Evolutionary conservation across 2,329 filamentous ascomycete species (phyloP).

Genomic region (Daldinia sp.): DNA sequence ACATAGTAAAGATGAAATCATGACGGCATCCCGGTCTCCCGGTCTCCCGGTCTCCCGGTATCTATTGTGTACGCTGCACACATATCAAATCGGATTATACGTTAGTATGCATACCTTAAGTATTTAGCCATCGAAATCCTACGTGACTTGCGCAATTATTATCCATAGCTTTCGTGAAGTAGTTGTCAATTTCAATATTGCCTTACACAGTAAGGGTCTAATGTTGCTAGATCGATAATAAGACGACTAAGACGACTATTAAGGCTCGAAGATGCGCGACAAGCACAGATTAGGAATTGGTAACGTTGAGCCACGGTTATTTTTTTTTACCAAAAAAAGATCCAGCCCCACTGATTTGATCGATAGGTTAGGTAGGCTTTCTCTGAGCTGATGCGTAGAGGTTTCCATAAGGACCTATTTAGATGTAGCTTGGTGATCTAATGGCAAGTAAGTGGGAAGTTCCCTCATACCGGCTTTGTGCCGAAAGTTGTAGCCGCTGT

Average conservation of each 20-base stretch:
- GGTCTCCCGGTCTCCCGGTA: not conserved
- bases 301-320: not conserved
- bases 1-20: slow-evolving; percentile 18
- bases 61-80: not conserved
- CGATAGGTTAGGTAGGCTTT: slow-evolving; percentile 4
- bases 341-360: slow-evolving; percentile 14
- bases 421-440: too few relatives aligned
- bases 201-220: not conserved
- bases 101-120: not conserved
- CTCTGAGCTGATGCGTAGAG: not conserved
- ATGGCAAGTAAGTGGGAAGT: not conserved
- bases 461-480: slow-evolving; percentile 28
- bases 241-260: slow-evolving; percentile 9
- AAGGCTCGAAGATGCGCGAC: slow-evolving; percentile 11
- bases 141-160: slow-evolving; percentile 5
- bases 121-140: slow-evolving; percentile 9
- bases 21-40: slow-evolving; percentile 19
- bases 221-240: slow-evolving; percentile 3
- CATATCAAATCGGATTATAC: not conserved
- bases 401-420: too few relatives aligned
- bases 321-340: slow-evolving; percentile 25
- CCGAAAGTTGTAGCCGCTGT: slow-evolving; percentile 35
- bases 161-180: not conserved
- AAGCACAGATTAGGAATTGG: slow-evolving; percentile 14
- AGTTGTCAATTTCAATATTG: not conserved